phyloP scores from a whole-genome alignment of 106 monocot species.

The Platanthera zijinensis region DNA sequence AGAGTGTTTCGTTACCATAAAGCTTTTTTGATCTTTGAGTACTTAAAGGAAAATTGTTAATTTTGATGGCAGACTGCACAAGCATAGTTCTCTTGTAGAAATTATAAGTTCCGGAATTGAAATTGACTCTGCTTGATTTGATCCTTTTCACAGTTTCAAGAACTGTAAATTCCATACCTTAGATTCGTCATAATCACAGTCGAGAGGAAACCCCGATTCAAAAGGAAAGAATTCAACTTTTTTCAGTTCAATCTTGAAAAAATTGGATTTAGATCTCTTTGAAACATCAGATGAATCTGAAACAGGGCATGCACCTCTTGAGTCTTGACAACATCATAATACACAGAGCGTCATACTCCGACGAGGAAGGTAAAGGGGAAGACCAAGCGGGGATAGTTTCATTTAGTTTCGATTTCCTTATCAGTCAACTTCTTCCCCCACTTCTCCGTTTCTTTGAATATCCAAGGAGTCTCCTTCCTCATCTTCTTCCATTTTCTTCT shows the following conservation, averaged over 20 bases:
- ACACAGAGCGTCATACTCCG: not conserved
- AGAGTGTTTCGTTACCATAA: too few species aligned
- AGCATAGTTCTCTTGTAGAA: conserved; percentile 3
- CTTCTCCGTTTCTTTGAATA: too few species aligned
- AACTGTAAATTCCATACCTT: not conserved
- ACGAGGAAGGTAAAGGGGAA: not conserved
- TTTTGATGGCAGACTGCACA: conserved; percentile 19
- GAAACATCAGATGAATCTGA: not conserved
- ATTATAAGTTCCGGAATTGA: not conserved
- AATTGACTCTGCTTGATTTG: not conserved
- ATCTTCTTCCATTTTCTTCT: too few species aligned
- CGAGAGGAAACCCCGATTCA: not conserved
- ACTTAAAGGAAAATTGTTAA: too few species aligned
- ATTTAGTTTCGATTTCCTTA: not conserved
- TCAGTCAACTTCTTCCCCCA: too few species aligned
- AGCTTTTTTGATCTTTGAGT: too few species aligned
- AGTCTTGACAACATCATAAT: conserved; percentile 19
- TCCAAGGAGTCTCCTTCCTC: too few species aligned
- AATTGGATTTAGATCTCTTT: conserved; percentile 7
- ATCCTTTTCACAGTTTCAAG: not conserved
- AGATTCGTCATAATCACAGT: not conserved
- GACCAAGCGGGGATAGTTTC: not conserved
- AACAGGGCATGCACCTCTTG: conserved; percentile 3
- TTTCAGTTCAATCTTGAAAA: not conserved
- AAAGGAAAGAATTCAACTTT: conserved; percentile 4